Percentiles rank a stretch among this genome's conserved stretches.
phyloP scores from a whole-genome alignment of 2,329 filamentous ascomycete species.

The Neocucurbitaria cava region DNA sequence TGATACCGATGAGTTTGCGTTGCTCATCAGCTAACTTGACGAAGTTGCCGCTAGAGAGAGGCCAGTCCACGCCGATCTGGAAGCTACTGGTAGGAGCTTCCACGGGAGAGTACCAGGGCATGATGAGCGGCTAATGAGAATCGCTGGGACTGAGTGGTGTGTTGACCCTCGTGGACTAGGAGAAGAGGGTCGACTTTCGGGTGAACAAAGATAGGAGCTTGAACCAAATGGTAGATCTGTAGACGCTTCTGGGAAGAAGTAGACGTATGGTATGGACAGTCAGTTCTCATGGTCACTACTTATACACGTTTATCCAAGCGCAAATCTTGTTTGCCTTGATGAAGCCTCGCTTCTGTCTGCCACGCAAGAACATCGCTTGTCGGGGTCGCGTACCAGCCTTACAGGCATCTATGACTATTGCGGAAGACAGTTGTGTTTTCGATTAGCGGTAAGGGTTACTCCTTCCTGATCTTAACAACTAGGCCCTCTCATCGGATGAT shows the following conservation, averaged over 20 bases:
- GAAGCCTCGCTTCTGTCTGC: neutral
- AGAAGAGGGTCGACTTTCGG: neutral
- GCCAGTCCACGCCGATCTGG: neutral
- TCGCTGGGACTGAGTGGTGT: too few species aligned
- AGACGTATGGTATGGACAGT: neutral
- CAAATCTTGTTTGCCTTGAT: neutral
- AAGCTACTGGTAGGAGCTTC: neutral
- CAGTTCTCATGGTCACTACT: neutral
- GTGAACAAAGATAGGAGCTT: neutral
- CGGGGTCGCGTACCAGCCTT: neutral
- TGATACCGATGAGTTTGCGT: neutral
- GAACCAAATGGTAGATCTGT: neutral
- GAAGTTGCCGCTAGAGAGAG: neutral
- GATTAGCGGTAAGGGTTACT: neutral
- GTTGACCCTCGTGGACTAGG: neutral
- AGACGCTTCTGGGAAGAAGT: neutral
- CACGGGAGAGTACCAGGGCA: neutral
- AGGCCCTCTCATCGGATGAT: neutral
- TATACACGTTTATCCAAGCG: neutral
- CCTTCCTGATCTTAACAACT: neutral
- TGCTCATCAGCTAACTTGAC: neutral
- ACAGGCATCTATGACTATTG: neutral
- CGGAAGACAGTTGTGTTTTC: neutral
- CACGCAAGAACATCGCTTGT: neutral
- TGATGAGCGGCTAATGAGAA: neutral